These are phyloP conservation scores for Aspergillus hancockii DNA, from an alignment of 495 filamentous ascomycete genomes.

Conservation along the genomic window DNA sequence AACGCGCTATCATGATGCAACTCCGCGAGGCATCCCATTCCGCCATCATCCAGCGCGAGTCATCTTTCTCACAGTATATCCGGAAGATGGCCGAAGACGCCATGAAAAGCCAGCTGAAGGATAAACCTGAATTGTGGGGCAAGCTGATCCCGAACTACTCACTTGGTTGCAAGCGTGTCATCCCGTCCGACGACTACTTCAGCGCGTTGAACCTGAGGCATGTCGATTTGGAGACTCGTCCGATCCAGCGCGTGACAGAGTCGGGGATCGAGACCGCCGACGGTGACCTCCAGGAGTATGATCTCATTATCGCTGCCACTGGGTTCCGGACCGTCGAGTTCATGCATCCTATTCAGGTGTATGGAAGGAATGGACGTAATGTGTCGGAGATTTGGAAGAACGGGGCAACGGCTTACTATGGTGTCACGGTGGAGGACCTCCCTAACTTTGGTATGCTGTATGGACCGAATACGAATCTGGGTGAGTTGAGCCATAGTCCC, in stretches of 20 bases:
- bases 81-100: slow-evolving; percentile 25
- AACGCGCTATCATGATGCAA: slow-evolving; percentile 50
- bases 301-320: slow-evolving; percentile 55
- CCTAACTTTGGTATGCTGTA: slow-evolving; percentile 62
- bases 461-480: slow-evolving; percentile 59
- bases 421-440: slow-evolving; percentile 48
- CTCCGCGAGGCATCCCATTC: slow-evolving; percentile 45
- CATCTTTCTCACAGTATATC: slow-evolving; percentile 32
- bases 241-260: slow-evolving; percentile 42
- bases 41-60: slow-evolving; percentile 38
- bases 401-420: slow-evolving; percentile 47
- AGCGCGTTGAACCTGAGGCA: slow-evolving; percentile 44
- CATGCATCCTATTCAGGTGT: slow-evolving; percentile 54
- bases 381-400: slow-evolving; percentile 51
- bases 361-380: slow-evolving; percentile 41
- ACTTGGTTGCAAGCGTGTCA: slow-evolving; percentile 56
- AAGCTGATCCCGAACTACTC: slow-evolving; percentile 51
- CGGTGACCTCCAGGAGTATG: slow-evolving; percentile 43
- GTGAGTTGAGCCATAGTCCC: slow-evolving; percentile 18
- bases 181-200: slow-evolving; percentile 58
- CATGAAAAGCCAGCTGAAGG: slow-evolving; percentile 37
- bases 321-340: slow-evolving; percentile 58
- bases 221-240: slow-evolving; percentile 49
- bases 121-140: slow-evolving; percentile 49
- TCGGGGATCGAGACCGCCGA: slow-evolving; percentile 46